Evolutionary conservation across 106 monocot species (phyloP).

Genomic region (Triglochin maritima): DNA sequence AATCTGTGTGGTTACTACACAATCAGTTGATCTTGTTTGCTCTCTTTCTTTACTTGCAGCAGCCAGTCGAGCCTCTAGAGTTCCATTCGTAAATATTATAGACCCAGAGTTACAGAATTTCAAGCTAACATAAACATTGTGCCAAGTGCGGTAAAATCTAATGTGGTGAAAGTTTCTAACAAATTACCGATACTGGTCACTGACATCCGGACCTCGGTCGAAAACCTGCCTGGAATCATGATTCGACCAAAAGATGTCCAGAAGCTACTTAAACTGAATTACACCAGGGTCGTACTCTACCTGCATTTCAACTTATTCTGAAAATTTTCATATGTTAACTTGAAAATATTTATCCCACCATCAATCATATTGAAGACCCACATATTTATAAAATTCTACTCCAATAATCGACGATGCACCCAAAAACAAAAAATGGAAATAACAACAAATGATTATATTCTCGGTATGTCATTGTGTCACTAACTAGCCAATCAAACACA

Average conservation of each 20-base stretch:
- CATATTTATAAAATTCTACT: too few relatives aligned
- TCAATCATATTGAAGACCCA: too few relatives aligned
- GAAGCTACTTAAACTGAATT: slow-evolving; percentile 74
- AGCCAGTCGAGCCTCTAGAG: slow-evolving; percentile 58
- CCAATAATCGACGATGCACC: too few relatives aligned
- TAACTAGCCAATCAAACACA: too few relatives aligned
- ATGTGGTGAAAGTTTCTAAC: neutral
- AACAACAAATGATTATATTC: too few relatives aligned
- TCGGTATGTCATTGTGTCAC: too few relatives aligned
- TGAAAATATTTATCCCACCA: too few relatives aligned
- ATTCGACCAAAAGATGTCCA: slow-evolving; percentile 89
- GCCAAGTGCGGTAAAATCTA: too few relatives aligned
- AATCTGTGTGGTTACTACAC: slow-evolving; percentile 78
- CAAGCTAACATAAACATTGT: too few relatives aligned
- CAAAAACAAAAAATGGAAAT: too few relatives aligned
- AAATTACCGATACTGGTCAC: slow-evolving; percentile 73
- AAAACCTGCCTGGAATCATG: slow-evolving; percentile 88
- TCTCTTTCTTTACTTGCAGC: slow-evolving; percentile 81
- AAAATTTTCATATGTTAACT: too few relatives aligned
- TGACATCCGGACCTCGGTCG: slow-evolving; percentile 93
- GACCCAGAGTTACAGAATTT: slow-evolving; percentile 29
- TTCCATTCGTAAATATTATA: slow-evolving; percentile 87
- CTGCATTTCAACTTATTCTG: slow-evolving; percentile 29
- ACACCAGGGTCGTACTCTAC: slow-evolving; percentile 74
- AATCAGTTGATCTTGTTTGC: slow-evolving; percentile 56